Evolutionary conservation across 2,329 filamentous ascomycete genomes (phyloP).

Genomic region (Hypoxylon sp.): DNA sequence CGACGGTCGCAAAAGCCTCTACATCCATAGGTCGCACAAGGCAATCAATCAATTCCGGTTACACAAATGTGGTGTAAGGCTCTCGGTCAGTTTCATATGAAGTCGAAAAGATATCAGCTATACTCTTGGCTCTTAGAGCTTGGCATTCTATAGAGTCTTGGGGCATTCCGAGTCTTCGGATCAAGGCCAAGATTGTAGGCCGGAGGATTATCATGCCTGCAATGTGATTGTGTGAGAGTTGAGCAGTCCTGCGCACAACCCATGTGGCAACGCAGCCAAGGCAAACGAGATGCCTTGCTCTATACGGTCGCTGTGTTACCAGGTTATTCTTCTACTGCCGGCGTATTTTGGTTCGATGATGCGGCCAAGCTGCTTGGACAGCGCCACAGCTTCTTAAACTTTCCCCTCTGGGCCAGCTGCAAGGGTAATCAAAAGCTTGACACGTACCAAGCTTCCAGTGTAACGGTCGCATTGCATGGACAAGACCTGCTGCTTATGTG

Average conservation of each 20-base stretch:
- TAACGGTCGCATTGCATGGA: conserved; percentile 43
- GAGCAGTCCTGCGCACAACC: conserved; percentile 3
- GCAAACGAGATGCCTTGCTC: conserved; percentile 16
- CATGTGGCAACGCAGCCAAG: conserved; percentile 22
- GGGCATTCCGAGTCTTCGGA: conserved; percentile 32
- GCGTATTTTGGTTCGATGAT: conserved; percentile 29
- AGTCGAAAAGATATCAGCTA: conserved; percentile 15
- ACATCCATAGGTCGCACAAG: background rate
- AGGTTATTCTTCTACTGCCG: conserved; percentile 37
- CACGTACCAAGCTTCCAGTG: conserved; percentile 44
- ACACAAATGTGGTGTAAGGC: conserved; percentile 1
- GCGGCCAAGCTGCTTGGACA: conserved; percentile 33
- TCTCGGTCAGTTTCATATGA: conserved; percentile 12
- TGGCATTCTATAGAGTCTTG: conserved; percentile 27
- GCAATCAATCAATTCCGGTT: conserved; percentile 1
- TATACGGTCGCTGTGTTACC: conserved; percentile 21
- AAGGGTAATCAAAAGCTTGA: conserved; percentile 44
- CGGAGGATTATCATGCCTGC: conserved; percentile 21
- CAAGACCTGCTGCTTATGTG: conserved; percentile 26
- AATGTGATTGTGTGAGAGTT: conserved; percentile 9
- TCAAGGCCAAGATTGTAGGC: conserved; percentile 16
- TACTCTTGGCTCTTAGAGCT: conserved; percentile 23
- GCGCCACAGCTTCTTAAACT: conserved; percentile 27
- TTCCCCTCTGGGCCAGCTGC: conserved; percentile 32
- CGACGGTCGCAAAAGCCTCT: background rate